phyloP scores from a whole-genome alignment of 306 rosid species.

The Vigna trinervia region DNA sequence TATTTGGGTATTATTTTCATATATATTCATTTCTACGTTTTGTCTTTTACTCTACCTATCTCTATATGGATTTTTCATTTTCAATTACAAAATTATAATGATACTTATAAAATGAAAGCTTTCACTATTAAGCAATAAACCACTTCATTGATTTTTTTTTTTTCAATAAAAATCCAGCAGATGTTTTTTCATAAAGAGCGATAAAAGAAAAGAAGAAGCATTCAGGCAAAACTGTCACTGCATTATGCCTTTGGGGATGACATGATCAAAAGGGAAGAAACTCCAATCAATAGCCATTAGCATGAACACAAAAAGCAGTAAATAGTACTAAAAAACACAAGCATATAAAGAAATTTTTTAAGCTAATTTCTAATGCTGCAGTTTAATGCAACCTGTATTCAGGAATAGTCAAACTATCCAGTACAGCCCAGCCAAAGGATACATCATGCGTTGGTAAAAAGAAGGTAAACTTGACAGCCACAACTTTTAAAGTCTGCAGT shows the following conservation, averaged over 20 bases:
- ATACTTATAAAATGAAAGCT: no score
- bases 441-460: neutral
- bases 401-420: slow-evolving; percentile 17
- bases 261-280: no score
- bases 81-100: no score
- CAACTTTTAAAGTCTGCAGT: neutral
- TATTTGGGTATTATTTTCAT: no score
- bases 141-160: no score
- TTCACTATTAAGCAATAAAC: no score
- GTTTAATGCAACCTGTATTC: neutral
- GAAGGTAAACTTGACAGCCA: neutral
- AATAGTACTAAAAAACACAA: neutral
- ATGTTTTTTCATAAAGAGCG: neutral
- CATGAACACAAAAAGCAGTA: neutral
- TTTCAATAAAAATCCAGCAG: no score
- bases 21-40: no score
- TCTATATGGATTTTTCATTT: no score
- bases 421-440: neutral
- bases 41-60: no score
- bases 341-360: neutral
- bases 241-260: no score
- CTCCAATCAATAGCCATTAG: no score
- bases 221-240: neutral
- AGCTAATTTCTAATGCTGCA: neutral
- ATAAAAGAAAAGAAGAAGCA: neutral